These are phyloP conservation scores for Paragyromitra xinjiangensis DNA, from an alignment of 495 filamentous ascomycete genomes.

Conservation along the genomic window DNA sequence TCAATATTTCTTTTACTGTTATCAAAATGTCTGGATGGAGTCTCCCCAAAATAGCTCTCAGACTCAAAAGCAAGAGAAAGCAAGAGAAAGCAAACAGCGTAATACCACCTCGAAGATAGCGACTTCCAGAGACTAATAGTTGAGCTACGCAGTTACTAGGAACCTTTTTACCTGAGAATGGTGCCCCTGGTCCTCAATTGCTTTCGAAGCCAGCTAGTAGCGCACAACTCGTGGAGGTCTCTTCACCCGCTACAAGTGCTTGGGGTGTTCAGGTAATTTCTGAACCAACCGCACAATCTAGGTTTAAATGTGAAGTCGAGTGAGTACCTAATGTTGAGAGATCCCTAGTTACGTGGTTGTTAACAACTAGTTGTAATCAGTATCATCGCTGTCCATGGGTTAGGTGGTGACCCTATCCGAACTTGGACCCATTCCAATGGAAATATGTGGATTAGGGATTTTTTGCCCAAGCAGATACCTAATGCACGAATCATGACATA, in stretches of 20 bases:
- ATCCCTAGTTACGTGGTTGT: neutral
- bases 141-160: neutral
- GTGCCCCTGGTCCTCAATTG: neutral
- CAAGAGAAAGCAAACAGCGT: neutral
- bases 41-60: neutral
- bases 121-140: neutral
- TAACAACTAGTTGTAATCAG: slow-evolving; percentile 9
- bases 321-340: slow-evolving; percentile 7
- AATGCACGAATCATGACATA: slow-evolving; percentile 53
- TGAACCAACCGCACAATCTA: neutral
- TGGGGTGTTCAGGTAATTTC: slow-evolving; percentile 12
- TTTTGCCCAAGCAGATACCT: slow-evolving; percentile 41
- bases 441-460: slow-evolving; percentile 48
- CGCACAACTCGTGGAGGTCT: neutral
- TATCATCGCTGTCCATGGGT: slow-evolving; percentile 50
- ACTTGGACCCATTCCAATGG: slow-evolving; percentile 31
- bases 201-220: neutral
- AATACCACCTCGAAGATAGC: neutral
- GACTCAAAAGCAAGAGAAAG: neutral
- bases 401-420: slow-evolving; percentile 33
- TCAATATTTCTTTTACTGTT: neutral
- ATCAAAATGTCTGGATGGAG: neutral
- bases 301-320: neutral
- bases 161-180: neutral
- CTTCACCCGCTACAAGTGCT: neutral